Conservation (phyloP, 1,139 yeast genomes). For the Eremothecium gossypii region DNA sequence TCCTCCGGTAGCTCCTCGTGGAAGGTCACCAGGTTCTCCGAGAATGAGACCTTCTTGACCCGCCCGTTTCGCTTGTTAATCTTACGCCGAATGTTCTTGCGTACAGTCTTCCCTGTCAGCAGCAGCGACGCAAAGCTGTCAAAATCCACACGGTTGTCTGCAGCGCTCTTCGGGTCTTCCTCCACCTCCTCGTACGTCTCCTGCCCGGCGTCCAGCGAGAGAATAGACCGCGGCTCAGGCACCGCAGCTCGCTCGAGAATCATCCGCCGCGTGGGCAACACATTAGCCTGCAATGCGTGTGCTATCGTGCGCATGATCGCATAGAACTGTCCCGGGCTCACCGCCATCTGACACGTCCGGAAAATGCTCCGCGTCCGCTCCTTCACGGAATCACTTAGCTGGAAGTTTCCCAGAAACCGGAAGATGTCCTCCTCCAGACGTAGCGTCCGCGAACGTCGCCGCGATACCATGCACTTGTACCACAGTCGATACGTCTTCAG, state of each 20-base stretch:
- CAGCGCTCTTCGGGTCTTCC: slow-evolving; percentile 15
- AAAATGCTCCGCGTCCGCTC: slow-evolving; percentile 44
- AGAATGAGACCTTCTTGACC: slow-evolving; percentile 57
- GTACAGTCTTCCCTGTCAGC: slow-evolving; percentile 52
- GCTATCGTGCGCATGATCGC: slow-evolving; percentile 60
- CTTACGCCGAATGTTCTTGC: slow-evolving; percentile 30
- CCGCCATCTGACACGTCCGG: slow-evolving; percentile 38
- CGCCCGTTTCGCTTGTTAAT: slow-evolving; percentile 30
- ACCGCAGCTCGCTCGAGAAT: slow-evolving; percentile 47
- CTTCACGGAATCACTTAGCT: slow-evolving; percentile 37
- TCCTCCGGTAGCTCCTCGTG: slow-evolving; percentile 25
- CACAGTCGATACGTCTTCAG: slow-evolving; percentile 66
- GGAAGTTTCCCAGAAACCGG: slow-evolving; percentile 53
- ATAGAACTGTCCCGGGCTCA: slow-evolving; percentile 68
- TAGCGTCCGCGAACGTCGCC: slow-evolving; percentile 47
- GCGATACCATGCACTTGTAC: slow-evolving; percentile 61
- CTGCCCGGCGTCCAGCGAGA: slow-evolving; percentile 38
- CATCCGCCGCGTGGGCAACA: slow-evolving; percentile 42
- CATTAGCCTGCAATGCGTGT: slow-evolving; percentile 37
- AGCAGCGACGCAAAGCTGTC: slow-evolving; percentile 69
- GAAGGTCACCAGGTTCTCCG: slow-evolving; percentile 47
- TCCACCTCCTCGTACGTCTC: slow-evolving; percentile 28
- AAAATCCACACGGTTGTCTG: slow-evolving; percentile 41
- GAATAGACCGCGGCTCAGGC: slow-evolving; percentile 61
- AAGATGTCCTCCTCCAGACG: slow-evolving; percentile 50